Conservation (phyloP, 371 early-diverging fungal species). For the Parasitella parasitica region DNA sequence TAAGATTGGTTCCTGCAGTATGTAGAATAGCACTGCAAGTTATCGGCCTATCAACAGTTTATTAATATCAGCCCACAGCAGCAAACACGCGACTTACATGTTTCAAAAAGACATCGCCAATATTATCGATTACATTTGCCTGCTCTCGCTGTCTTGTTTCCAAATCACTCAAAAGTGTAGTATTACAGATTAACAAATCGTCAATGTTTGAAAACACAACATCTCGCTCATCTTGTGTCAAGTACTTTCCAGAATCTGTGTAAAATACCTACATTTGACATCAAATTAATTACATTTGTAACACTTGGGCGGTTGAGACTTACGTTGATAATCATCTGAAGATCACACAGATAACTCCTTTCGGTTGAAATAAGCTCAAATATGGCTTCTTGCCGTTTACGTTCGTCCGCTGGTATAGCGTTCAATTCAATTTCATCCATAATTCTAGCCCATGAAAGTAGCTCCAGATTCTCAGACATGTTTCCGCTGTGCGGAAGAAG, state of each 20-base stretch:
- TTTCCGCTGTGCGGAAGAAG: slow-evolving; percentile 10
- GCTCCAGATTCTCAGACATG: slow-evolving; percentile 24
- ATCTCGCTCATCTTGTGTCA: slow-evolving; percentile 41
- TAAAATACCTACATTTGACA: slow-evolving; percentile 49
- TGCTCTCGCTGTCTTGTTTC: slow-evolving; percentile 61
- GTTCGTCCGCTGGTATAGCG: slow-evolving; percentile 56
- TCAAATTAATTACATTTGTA: background rate
- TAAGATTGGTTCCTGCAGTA: slow-evolving; percentile 71
- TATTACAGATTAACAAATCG: slow-evolving; percentile 68
- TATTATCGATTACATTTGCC: slow-evolving; percentile 45
- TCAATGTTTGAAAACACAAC: slow-evolving; percentile 70
- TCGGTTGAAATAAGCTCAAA: slow-evolving; percentile 88
- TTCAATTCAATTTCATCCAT: slow-evolving; percentile 43
- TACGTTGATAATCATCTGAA: slow-evolving; percentile 81
- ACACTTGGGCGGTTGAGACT: background rate
- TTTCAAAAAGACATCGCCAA: slow-evolving; percentile 65
- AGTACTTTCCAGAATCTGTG: slow-evolving; percentile 41
- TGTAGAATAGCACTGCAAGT: slow-evolving; percentile 58
- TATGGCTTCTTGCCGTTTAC: slow-evolving; percentile 86
- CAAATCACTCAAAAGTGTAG: slow-evolving; percentile 68
- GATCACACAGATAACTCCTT: slow-evolving; percentile 75
- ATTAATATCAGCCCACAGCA: too few species aligned
- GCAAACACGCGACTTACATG: slow-evolving; percentile 40
- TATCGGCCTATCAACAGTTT: slow-evolving; percentile 45
- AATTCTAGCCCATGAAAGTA: slow-evolving; percentile 46